Percentiles rank a stretch among this genome's conserved stretches.
Conservation (phyloP, 2,329 filamentous ascomycete species). For the Paraphaeosphaeria sporulosa region DNA sequence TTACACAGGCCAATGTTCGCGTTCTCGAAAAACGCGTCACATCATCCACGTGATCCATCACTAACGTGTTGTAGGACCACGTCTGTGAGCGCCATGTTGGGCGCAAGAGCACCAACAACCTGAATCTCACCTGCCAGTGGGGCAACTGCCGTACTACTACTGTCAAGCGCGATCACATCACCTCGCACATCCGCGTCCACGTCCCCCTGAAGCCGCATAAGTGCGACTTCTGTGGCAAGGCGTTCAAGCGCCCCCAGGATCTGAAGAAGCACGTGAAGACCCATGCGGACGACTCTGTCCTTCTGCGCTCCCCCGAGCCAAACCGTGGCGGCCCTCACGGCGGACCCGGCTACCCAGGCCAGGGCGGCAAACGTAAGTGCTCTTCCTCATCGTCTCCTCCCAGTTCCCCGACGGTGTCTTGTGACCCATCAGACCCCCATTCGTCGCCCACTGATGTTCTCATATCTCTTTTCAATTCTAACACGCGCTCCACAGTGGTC, state of each 20-base stretch:
- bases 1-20: not conserved
- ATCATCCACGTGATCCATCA: constrained; percentile 18
- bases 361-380: constrained; percentile 51
- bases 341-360: constrained; percentile 44
- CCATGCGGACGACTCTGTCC: constrained; percentile 91
- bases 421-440: constrained; percentile 5
- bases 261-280: constrained; percentile 99
- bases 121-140: constrained; percentile 97
- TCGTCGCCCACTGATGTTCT: constrained; percentile 11
- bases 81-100: constrained; percentile 98
- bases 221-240: constrained; percentile 98
- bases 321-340: constrained; percentile 54
- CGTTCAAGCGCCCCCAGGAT: constrained; percentile 98
- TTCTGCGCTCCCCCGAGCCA: constrained; percentile 69
- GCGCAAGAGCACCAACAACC: constrained; percentile 98
- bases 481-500: constrained; percentile 47
- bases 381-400: constrained; percentile 9
- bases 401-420: constrained; percentile 11
- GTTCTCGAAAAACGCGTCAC: not conserved
- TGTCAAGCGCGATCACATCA: constrained; percentile 99
- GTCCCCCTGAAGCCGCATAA: constrained; percentile 99
- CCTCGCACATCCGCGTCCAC: constrained; percentile 97
- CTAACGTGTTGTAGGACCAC: constrained; percentile 73
- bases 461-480: constrained; percentile 41
- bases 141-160: constrained; percentile 94